Conservation (phyloP, 345 rosid species). For the Salix brachista region DNA sequence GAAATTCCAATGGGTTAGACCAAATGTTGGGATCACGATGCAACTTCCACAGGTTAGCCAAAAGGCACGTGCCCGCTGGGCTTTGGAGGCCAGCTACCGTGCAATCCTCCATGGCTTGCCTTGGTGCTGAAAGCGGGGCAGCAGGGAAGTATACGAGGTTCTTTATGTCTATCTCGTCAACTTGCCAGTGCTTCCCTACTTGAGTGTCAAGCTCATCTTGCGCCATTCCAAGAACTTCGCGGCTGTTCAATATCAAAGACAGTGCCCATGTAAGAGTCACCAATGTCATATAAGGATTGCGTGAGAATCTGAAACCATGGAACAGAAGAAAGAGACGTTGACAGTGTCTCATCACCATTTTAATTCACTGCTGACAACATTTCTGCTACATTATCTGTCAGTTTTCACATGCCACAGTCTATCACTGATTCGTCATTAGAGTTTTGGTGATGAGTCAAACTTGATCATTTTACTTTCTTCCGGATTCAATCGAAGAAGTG, state of each 20-base stretch:
- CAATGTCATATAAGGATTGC: too few relatives aligned
- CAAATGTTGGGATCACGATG: constrained; percentile 15
- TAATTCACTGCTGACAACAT: too few relatives aligned
- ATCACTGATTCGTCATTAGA: too few relatives aligned
- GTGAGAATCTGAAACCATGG: too few relatives aligned
- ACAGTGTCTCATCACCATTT: too few relatives aligned
- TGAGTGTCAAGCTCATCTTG: constrained; percentile 12
- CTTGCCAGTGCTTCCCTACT: constrained; percentile 7
- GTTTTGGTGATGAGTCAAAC: too few relatives aligned
- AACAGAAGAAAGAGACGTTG: too few relatives aligned
- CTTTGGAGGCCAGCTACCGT: constrained; percentile 3
- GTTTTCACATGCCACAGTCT: too few relatives aligned
- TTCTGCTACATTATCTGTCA: too few relatives aligned
- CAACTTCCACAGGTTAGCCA: not conserved
- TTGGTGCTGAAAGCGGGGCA: constrained; percentile 5
- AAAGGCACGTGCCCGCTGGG: constrained; percentile 11
- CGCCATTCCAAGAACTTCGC: not conserved
- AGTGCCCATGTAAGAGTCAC: constrained; percentile 14
- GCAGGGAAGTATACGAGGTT: constrained; percentile 14
- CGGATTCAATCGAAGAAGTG: too few relatives aligned
- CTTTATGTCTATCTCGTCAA: too few relatives aligned
- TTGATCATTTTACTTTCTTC: too few relatives aligned
- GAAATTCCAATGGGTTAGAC: constrained; percentile 10
- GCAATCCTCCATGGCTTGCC: constrained; percentile 18
- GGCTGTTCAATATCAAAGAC: constrained; percentile 10